Percentiles rank a stretch among this genome's conserved stretches.
Conservation (phyloP, 805 yeast genomes). For the Yarrowia sp. region DNA sequence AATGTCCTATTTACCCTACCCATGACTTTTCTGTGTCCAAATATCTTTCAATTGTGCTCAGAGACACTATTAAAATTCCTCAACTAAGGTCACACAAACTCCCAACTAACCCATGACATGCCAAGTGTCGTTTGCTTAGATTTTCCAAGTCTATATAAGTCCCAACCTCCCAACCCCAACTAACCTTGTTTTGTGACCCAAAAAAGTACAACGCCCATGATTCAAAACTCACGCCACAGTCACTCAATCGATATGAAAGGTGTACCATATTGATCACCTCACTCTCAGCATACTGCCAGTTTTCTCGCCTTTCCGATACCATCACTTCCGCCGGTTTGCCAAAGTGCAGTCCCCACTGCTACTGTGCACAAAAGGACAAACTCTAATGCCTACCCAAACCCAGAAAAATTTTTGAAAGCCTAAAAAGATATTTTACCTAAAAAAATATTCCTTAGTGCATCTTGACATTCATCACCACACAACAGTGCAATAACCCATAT, state of each 20-base stretch:
- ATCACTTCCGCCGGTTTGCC: background rate
- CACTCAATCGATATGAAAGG: background rate
- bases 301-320: background rate
- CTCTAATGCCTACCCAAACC: constrained; percentile 15
- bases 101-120: too few species aligned
- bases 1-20: too few species aligned
- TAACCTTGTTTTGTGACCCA: background rate
- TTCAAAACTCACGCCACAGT: background rate
- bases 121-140: too few species aligned
- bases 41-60: too few species aligned
- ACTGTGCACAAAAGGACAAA: background rate
- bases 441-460: constrained; percentile 17
- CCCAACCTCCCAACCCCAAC: background rate
- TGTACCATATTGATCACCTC: background rate
- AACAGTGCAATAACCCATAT: constrained; percentile 11
- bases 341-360: background rate
- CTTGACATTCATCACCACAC: constrained; percentile 20
- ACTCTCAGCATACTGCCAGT: background rate
- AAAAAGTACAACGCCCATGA: background rate
- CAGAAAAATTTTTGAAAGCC: constrained; percentile 24
- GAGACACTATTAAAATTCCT: too few species aligned
- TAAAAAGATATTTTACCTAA: constrained; percentile 8
- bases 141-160: background rate
- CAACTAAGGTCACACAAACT: too few species aligned
- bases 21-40: too few species aligned